phyloP scores from a whole-genome alignment of 352 stramenopile genomes.

The Phytophthora pistaciae region DNA sequence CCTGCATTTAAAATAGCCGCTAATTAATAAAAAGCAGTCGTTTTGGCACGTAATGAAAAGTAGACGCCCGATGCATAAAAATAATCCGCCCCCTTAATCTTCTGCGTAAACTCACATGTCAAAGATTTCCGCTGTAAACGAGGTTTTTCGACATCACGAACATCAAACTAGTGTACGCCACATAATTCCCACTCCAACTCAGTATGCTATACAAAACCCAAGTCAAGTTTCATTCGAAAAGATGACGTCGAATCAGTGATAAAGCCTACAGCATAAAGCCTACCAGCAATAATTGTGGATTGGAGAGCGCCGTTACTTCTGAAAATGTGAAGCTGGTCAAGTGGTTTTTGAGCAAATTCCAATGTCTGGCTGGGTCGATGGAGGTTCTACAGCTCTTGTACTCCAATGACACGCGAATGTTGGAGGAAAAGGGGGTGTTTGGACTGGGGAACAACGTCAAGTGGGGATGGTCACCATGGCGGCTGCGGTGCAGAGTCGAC shows the following conservation, averaged over 20 bases:
- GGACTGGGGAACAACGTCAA: not conserved
- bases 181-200: not conserved
- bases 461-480: slow-evolving; percentile 6
- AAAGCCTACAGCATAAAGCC: too few species aligned
- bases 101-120: too few species aligned
- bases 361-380: slow-evolving; percentile 7
- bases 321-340: slow-evolving; percentile 11
- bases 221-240: not conserved
- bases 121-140: too few species aligned
- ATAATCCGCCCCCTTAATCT: not conserved
- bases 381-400: slow-evolving; percentile 25
- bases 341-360: slow-evolving; percentile 18
- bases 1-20: too few species aligned
- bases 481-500: slow-evolving; percentile 11
- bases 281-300: slow-evolving; percentile 17
- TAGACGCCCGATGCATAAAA: too few species aligned
- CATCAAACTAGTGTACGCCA: not conserved
- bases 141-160: too few species aligned
- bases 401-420: slow-evolving; percentile 3
- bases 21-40: too few species aligned
- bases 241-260: slow-evolving; percentile 2
- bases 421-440: not conserved
- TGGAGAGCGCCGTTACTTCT: not conserved
- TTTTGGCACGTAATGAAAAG: too few species aligned
- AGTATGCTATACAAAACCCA: not conserved